Evolutionary conservation across 2,329 filamentous ascomycete species (phyloP).

Genomic region (Blastomyces silverae): DNA sequence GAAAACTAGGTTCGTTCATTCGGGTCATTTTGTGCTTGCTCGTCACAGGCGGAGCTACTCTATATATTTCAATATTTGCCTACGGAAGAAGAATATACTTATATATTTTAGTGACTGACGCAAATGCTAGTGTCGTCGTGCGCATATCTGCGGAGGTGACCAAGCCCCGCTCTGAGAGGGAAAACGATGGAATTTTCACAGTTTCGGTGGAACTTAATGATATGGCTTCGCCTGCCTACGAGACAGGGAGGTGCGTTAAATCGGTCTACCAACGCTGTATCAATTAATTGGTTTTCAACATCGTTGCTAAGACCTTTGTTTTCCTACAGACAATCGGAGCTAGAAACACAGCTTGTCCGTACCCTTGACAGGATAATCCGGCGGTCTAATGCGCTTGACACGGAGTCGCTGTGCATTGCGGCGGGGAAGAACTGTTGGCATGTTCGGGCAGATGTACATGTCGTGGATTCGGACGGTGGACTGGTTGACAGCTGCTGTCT

Average conservation of each 20-base stretch:
- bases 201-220: slow-evolving; percentile 87
- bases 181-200: slow-evolving; percentile 91
- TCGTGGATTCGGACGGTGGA: slow-evolving; percentile 85
- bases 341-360: slow-evolving; percentile 77
- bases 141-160: slow-evolving; percentile 84
- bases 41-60: neutral
- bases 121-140: slow-evolving; percentile 60
- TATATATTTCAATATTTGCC: neutral
- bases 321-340: slow-evolving; percentile 60
- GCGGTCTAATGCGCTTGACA: slow-evolving; percentile 84
- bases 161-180: slow-evolving; percentile 76
- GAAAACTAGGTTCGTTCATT: slow-evolving; percentile 66
- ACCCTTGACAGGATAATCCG: slow-evolving; percentile 91
- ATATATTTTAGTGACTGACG: neutral
- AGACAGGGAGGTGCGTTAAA: slow-evolving; percentile 60
- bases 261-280: slow-evolving; percentile 8
- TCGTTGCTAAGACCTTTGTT: slow-evolving; percentile 9
- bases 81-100: neutral
- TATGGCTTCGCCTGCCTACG: slow-evolving; percentile 85
- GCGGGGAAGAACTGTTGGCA: slow-evolving; percentile 89
- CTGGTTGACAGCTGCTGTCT: slow-evolving; percentile 80
- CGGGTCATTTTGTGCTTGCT: neutral
- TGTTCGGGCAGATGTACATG: slow-evolving; percentile 82
- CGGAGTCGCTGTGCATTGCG: slow-evolving; percentile 88
- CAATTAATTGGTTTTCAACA: neutral